Evolutionary conservation across 148 eudicot species (phyloP).

Genomic region (Cornus florida): DNA sequence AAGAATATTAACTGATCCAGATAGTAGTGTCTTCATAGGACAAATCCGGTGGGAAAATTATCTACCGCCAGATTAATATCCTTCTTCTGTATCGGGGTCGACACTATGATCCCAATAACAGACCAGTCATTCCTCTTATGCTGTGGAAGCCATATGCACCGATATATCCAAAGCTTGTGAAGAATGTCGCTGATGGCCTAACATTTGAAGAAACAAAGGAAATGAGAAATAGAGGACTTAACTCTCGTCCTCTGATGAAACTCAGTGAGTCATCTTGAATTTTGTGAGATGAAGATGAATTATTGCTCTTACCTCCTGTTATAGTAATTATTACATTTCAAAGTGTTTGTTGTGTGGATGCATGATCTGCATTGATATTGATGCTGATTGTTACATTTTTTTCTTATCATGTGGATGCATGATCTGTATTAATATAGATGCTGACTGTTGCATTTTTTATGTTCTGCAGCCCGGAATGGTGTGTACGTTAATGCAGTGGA

Average conservation of each 20-base stretch:
- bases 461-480: slow-evolving; percentile 75
- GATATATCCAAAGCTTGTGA: slow-evolving; percentile 82
- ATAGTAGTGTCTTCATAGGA: slow-evolving; percentile 50
- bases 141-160: slow-evolving; percentile 92
- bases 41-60: slow-evolving; percentile 78
- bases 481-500: slow-evolving; percentile 82
- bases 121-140: slow-evolving; percentile 80
- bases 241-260: slow-evolving; percentile 61
- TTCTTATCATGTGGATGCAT: background rate
- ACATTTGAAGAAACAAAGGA: slow-evolving; percentile 90
- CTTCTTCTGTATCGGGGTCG: slow-evolving; percentile 79
- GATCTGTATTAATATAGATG: background rate
- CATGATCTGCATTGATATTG: background rate
- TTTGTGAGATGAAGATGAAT: background rate
- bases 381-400: slow-evolving; percentile 3
- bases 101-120: slow-evolving; percentile 67
- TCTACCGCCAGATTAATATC: slow-evolving; percentile 70
- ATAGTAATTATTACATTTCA: background rate
- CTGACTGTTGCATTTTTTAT: background rate
- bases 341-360: background rate
- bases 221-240: slow-evolving; percentile 72
- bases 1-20: slow-evolving; percentile 14
- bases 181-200: slow-evolving; percentile 82
- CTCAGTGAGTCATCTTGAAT: slow-evolving; percentile 53
- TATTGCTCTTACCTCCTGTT: background rate